Percentiles rank a stretch among this genome's conserved stretches.
Conservation (phyloP, 768 basidiomycete genomes). For the Mycena latifolia region DNA sequence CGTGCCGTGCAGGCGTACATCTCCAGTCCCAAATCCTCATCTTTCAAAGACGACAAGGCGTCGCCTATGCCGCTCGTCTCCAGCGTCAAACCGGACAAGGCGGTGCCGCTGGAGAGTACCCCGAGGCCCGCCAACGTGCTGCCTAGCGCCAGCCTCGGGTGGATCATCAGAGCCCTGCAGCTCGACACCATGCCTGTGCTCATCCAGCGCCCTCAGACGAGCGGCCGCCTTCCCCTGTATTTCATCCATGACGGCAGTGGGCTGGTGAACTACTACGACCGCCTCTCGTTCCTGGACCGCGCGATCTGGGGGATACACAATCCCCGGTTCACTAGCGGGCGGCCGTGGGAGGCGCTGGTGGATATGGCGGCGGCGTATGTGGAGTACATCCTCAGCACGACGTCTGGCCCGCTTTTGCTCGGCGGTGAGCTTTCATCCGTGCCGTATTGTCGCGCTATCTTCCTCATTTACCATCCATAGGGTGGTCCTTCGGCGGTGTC, state of each 20-base stretch:
- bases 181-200: conserved; percentile 47
- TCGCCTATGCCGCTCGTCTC: not conserved
- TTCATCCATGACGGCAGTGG: conserved; percentile 85
- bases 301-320: conserved; percentile 73
- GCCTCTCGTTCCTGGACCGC: conserved; percentile 60
- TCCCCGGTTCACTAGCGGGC: conserved; percentile 58
- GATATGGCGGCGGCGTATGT: conserved; percentile 70
- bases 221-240: conserved; percentile 58
- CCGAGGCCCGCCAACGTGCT: not conserved
- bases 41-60: not conserved
- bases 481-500: conserved; percentile 86
- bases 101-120: not conserved
- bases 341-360: conserved; percentile 60
- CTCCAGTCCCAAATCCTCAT: not conserved
- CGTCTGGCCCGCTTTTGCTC: conserved; percentile 58
- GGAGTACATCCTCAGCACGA: conserved; percentile 49
- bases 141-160: not conserved
- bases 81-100: not conserved
- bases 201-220: conserved; percentile 50
- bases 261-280: conserved; percentile 62
- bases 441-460: not conserved
- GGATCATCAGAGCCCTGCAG: conserved; percentile 35
- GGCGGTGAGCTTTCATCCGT: conserved; percentile 61
- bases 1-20: conserved; percentile 51
- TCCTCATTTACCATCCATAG: conserved; percentile 48